Percentiles rank a stretch among this genome's conserved stretches.
phyloP scores from a whole-genome alignment of 305 asterid species.

The Fraxinus paxiana region DNA sequence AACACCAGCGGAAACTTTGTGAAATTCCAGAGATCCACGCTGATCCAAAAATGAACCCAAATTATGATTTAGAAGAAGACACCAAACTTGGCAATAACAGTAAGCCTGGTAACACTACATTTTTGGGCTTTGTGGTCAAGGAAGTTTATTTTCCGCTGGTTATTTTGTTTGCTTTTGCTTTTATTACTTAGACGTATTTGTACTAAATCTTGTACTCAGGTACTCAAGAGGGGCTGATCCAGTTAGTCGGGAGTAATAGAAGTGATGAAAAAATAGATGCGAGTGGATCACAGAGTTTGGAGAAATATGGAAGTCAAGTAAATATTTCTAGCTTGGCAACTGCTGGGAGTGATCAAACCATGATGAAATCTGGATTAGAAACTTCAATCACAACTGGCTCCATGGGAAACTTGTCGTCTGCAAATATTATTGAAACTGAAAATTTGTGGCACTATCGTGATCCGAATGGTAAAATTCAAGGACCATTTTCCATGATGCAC shows the following conservation, averaged over 20 bases:
- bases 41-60: conserved; percentile 78
- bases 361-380: conserved; percentile 45
- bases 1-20: conserved; percentile 58
- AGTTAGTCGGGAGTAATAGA: conserved; percentile 25
- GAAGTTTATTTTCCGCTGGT: background rate
- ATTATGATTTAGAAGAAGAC: conserved; percentile 71
- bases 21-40: conserved; percentile 71
- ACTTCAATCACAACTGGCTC: conserved; percentile 34
- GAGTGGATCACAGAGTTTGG: conserved; percentile 33
- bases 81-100: conserved; percentile 23
- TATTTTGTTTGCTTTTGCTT: conserved; percentile 10
- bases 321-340: conserved; percentile 23
- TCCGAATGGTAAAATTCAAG: conserved; percentile 84
- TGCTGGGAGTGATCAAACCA: conserved; percentile 35
- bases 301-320: conserved; percentile 35
- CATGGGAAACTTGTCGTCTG: conserved; percentile 33
- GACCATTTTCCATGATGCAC: conserved; percentile 87
- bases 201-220: conserved; percentile 39
- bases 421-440: conserved; percentile 55
- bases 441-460: conserved; percentile 96
- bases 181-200: conserved; percentile 20
- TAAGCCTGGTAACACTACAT: conserved; percentile 43
- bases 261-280: conserved; percentile 35
- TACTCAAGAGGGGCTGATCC: conserved; percentile 38
- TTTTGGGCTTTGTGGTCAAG: conserved; percentile 1